Evolutionary conservation across 176 grass and related monocot species (phyloP).

Genomic region (Rhynchospora breviuscula): DNA sequence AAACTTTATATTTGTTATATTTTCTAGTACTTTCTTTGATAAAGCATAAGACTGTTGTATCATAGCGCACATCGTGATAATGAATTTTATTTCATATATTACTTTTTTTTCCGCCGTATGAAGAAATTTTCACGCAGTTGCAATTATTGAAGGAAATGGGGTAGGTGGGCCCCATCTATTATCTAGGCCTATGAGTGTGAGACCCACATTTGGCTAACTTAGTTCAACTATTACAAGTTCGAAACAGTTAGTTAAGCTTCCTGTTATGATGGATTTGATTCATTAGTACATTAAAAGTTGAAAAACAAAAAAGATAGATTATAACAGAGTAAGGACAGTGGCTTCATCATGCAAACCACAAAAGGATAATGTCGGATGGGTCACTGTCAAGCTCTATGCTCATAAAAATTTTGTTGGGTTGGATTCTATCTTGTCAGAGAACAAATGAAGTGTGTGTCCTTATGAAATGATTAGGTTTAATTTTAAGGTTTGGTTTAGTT

Average conservation of each 20-base stretch:
- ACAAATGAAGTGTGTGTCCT: not conserved
- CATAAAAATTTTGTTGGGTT: not conserved
- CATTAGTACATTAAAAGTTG: not conserved
- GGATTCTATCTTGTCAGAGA: not conserved
- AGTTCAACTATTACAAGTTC: not conserved
- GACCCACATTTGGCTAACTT: not conserved
- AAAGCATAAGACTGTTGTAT: not conserved
- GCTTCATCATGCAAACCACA: not conserved
- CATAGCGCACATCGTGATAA: not conserved
- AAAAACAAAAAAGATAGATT: not conserved
- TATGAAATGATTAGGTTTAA: not conserved
- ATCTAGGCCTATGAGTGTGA: not conserved
- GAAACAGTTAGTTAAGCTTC: constrained; percentile 10
- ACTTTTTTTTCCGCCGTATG: not conserved
- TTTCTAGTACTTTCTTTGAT: not conserved
- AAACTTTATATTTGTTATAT: not conserved
- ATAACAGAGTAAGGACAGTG: not conserved
- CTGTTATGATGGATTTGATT: not conserved
- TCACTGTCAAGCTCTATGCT: not conserved
- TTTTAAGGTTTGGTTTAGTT: constrained; percentile 5
- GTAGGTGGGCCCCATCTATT: no score
- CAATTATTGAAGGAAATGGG: not conserved
- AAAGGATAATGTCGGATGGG: not conserved
- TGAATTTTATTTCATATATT: not conserved
- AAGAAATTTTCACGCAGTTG: not conserved